These are phyloP conservation scores for Sordariomycetes sp. DNA, from an alignment of 2,329 filamentous ascomycete species.

Conservation along the genomic window DNA sequence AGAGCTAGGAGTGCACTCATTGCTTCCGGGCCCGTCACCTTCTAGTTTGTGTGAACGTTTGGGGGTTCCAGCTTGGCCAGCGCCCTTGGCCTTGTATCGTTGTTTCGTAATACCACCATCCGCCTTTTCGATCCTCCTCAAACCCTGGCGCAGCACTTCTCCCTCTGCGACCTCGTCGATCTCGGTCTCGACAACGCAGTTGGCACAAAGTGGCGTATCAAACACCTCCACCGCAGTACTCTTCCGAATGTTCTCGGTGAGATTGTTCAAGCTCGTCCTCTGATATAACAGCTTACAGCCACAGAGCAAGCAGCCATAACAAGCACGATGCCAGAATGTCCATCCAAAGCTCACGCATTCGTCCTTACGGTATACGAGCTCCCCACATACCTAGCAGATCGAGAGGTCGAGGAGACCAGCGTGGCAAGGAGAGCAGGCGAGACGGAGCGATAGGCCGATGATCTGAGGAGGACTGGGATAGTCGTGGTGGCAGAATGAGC, in stretches of 20 bases:
- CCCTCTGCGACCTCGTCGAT: slow-evolving; percentile 19
- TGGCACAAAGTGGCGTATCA: slow-evolving; percentile 38
- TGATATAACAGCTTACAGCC: slow-evolving; percentile 28
- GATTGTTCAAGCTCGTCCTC: slow-evolving; percentile 22
- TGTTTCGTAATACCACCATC: slow-evolving; percentile 37
- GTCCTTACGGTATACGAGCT: slow-evolving; percentile 40
- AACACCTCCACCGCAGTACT: slow-evolving; percentile 26
- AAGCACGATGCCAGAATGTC: slow-evolving; percentile 50
- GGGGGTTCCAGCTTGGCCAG: too few species aligned
- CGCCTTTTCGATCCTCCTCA: slow-evolving; percentile 30
- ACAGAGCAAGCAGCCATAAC: slow-evolving; percentile 47
- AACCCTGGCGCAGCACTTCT: slow-evolving; percentile 27
- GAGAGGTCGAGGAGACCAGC: slow-evolving; percentile 39
- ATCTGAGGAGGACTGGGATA: slow-evolving; percentile 24
- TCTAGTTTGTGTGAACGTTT: too few species aligned
- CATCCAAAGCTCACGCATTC: slow-evolving; percentile 50
- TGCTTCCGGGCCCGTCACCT: too few species aligned
- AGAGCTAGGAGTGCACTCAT: too few species aligned
- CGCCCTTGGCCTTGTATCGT: slow-evolving; percentile 30
- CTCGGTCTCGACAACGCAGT: slow-evolving; percentile 33
- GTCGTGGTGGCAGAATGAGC: slow-evolving; percentile 45
- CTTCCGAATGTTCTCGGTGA: slow-evolving; percentile 17
- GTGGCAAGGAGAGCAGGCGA: slow-evolving; percentile 40
- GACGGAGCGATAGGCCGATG: slow-evolving; percentile 35
- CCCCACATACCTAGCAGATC: slow-evolving; percentile 49